Percentiles rank a stretch among this genome's conserved stretches.
phyloP scores from a whole-genome alignment of 1,284 basidiomycete genomes.

The Phylloboletellus chloephorus region DNA sequence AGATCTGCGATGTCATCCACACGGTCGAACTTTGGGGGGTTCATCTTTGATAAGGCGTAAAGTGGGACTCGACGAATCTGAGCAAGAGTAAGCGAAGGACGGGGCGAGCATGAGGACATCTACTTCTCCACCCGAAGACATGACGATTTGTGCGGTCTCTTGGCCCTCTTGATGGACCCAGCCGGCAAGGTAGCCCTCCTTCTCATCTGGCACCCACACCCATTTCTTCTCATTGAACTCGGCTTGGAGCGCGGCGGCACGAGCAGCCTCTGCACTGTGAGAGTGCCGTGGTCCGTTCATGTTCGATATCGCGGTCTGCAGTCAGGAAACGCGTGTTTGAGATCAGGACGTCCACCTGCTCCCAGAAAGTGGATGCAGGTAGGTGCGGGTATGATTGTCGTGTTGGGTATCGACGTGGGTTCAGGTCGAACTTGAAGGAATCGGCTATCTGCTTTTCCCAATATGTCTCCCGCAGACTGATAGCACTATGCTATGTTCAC shows the following conservation, averaged over 20 bases:
- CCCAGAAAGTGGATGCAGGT: constrained; percentile 1
- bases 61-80: constrained; percentile 73
- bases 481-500: no score
- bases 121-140: constrained; percentile 74
- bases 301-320: constrained; percentile 6
- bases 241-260: constrained; percentile 82
- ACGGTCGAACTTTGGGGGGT: constrained; percentile 97
- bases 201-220: constrained; percentile 92
- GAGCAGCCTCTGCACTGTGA: constrained; percentile 64
- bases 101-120: constrained; percentile 28
- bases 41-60: constrained; percentile 88
- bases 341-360: no score
- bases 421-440: background rate
- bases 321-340: constrained; percentile 15
- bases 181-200: constrained; percentile 85
- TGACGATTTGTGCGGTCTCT: constrained; percentile 72
- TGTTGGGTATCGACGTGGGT: constrained; percentile 12
- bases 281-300: constrained; percentile 55
- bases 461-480: no score
- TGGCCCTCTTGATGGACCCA: constrained; percentile 86
- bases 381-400: constrained; percentile 1
- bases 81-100: constrained; percentile 14
- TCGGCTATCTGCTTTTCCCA: no score
- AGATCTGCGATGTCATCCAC: constrained; percentile 98
- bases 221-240: constrained; percentile 97